Evolutionary conservation across 2,329 filamentous ascomycete genomes (phyloP).

Genomic region (Fusarium sp.): DNA sequence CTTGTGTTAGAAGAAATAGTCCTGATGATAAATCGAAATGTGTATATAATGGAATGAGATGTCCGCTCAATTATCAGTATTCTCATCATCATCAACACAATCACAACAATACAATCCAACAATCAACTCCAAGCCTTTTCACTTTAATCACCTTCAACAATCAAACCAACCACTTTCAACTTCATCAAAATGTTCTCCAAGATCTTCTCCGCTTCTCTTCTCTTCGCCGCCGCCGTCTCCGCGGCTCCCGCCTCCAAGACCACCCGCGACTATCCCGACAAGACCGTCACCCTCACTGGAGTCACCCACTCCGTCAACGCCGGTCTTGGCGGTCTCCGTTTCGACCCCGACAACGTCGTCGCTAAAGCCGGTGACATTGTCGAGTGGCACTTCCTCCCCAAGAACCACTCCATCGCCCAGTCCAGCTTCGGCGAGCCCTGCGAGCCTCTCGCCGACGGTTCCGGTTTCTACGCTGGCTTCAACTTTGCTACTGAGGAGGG

Average conservation of each 20-base stretch:
- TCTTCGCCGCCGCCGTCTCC: conserved; percentile 50
- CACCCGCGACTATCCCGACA: conserved; percentile 47
- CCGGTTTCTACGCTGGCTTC: conserved; percentile 64
- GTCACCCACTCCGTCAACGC: conserved; percentile 64
- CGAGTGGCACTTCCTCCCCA: conserved; percentile 69
- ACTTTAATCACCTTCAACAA: conserved; percentile 8
- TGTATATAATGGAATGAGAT: conserved; percentile 45
- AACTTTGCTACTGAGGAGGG: conserved; percentile 55
- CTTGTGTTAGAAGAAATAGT: background rate
- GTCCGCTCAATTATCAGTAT: conserved; percentile 19
- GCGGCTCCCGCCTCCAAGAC: conserved; percentile 54
- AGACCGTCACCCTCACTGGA: conserved; percentile 55
- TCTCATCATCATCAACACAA: conserved; percentile 35
- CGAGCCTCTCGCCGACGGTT: conserved; percentile 55
- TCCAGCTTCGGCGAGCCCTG: conserved; percentile 61
- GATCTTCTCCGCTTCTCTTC: conserved; percentile 48
- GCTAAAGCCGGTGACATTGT: conserved; percentile 65
- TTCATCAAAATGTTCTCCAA: conserved; percentile 54
- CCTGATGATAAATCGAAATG: background rate
- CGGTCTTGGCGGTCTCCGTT: conserved; percentile 62
- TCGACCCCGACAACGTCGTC: conserved; percentile 65
- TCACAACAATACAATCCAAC: conserved; percentile 20
- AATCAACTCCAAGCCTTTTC: conserved; percentile 6
- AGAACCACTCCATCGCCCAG: conserved; percentile 65
- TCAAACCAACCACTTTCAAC: background rate